Evolutionary conservation across 768 basidiomycete genomes (phyloP).

Genomic region (Boletus subcaerulescens): DNA sequence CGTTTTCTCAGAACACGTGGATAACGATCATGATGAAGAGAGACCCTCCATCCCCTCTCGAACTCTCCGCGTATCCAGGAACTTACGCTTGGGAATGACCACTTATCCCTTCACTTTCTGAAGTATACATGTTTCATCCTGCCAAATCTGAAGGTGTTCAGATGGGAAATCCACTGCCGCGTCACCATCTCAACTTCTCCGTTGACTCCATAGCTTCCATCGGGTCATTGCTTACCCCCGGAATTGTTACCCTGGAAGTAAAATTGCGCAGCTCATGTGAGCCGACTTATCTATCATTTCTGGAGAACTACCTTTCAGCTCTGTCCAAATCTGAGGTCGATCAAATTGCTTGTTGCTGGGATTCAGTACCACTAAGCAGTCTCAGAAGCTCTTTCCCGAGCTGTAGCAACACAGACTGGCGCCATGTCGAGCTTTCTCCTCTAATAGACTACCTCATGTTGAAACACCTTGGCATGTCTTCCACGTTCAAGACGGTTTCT

Average conservation of each 20-base stretch:
- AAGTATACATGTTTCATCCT: background rate
- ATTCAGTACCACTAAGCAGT: background rate
- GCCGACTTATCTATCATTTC: background rate
- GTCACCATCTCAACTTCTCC: no score
- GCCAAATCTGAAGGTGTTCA: background rate
- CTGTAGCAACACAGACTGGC: background rate
- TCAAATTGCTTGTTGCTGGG: background rate
- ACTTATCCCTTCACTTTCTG: background rate
- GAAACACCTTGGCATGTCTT: background rate
- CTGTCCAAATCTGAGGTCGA: conserved; percentile 1
- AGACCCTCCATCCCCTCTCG: background rate
- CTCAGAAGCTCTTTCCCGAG: background rate
- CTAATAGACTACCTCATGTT: background rate
- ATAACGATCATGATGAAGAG: no score
- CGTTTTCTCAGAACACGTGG: no score
- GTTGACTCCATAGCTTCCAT: background rate
- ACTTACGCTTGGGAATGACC: background rate
- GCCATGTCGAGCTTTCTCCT: background rate
- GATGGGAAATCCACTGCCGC: background rate
- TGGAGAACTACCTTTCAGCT: background rate
- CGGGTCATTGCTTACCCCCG: background rate
- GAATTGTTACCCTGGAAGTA: background rate
- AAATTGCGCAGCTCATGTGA: background rate
- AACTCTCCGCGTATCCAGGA: background rate
- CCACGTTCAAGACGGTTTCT: background rate